A percentile compares a stretch with the other conserved stretches of the same genome.
Evolutionary conservation across 2,329 filamentous ascomycete genomes (phyloP).

Genomic region (Fusarium annulatum): DNA sequence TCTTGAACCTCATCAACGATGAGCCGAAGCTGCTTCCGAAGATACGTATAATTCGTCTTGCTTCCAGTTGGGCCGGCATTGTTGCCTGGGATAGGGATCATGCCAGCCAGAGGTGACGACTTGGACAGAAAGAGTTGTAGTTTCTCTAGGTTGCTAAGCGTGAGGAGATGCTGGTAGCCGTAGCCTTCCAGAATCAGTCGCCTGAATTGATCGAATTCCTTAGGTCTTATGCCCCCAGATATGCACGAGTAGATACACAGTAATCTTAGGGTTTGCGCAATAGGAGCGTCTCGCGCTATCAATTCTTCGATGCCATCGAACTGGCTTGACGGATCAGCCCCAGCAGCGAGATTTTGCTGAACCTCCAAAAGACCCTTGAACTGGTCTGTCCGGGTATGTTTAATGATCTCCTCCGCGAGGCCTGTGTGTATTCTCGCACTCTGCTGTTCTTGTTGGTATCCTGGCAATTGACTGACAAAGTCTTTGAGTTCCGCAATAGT

Average conservation of each 20-base stretch:
- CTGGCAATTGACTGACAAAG: constrained; percentile 93
- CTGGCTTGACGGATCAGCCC: constrained; percentile 87
- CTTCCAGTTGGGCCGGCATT: constrained; percentile 66
- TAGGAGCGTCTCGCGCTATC: constrained; percentile 85
- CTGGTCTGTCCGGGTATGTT: constrained; percentile 86
- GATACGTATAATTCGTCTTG: constrained; percentile 89
- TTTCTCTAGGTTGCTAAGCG: constrained; percentile 87
- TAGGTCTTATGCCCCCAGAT: constrained; percentile 85
- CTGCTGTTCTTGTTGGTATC: constrained; percentile 92
- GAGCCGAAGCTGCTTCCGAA: constrained; percentile 86
- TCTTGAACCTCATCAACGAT: constrained; percentile 98
- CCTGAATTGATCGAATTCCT: constrained; percentile 91
- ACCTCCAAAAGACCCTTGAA: constrained; percentile 92
- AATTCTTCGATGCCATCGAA: constrained; percentile 93
- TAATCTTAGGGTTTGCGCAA: constrained; percentile 84
- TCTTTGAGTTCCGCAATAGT: constrained; percentile 92
- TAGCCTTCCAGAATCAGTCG: constrained; percentile 91
- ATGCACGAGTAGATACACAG: constrained; percentile 93
- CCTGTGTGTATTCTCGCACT: constrained; percentile 93
- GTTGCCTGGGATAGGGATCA: constrained; percentile 77
- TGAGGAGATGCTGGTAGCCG: constrained; percentile 93
- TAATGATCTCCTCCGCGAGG: constrained; percentile 94
- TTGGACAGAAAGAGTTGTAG: constrained; percentile 85
- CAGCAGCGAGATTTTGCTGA: constrained; percentile 93
- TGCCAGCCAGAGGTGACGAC: constrained; percentile 80